Percentiles rank a stretch among this genome's conserved stretches.
These are phyloP conservation scores for Diversispora eburnea DNA, from an alignment of 192 early-diverging fungal genomes.

Conservation along the genomic window DNA sequence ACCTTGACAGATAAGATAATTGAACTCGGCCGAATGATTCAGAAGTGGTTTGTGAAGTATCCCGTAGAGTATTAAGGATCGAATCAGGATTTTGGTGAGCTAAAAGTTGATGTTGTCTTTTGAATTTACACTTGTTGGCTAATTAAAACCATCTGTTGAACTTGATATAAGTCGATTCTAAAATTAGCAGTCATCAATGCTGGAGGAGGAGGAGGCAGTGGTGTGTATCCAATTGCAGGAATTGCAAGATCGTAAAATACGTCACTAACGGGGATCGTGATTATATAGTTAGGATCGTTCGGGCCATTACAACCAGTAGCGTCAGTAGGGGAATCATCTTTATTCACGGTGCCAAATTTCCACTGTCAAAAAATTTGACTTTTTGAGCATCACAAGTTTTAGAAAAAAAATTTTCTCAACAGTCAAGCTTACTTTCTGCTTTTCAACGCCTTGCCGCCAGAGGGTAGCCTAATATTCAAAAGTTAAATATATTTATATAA, in stretches of 20 bases:
- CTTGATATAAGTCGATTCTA: constrained; percentile 15
- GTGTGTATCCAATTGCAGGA: constrained; percentile 14
- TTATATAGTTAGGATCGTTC: constrained; percentile 16
- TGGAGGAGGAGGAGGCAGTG: constrained; percentile 20
- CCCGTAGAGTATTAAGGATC: too few species aligned
- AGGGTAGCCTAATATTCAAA: constrained; percentile 28
- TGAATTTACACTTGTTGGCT: background rate
- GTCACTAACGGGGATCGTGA: constrained; percentile 13
- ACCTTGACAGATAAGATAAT: too few species aligned
- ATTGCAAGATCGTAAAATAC: constrained; percentile 21
- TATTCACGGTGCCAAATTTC: constrained; percentile 21
- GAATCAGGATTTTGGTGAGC: too few species aligned
- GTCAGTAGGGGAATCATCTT: constrained; percentile 10
- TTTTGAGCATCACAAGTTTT: constrained; percentile 3
- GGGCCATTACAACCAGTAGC: constrained; percentile 1
- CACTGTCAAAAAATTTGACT: constrained; percentile 13
- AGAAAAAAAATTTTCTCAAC: constrained; percentile 11
- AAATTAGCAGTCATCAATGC: constrained; percentile 10
- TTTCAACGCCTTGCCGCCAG: constrained; percentile 19
- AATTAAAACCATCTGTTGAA: constrained; percentile 15
- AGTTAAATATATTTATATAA: constrained; percentile 13
- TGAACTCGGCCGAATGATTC: too few species aligned
- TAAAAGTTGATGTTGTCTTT: background rate
- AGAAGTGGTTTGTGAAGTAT: too few species aligned
- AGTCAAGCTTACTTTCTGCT: constrained; percentile 13